Evolutionary conservation across 768 basidiomycete genomes (phyloP), one percentile per base, ranked within the genome.

Genomic region (Pulveroboletus sp.): DNA sequence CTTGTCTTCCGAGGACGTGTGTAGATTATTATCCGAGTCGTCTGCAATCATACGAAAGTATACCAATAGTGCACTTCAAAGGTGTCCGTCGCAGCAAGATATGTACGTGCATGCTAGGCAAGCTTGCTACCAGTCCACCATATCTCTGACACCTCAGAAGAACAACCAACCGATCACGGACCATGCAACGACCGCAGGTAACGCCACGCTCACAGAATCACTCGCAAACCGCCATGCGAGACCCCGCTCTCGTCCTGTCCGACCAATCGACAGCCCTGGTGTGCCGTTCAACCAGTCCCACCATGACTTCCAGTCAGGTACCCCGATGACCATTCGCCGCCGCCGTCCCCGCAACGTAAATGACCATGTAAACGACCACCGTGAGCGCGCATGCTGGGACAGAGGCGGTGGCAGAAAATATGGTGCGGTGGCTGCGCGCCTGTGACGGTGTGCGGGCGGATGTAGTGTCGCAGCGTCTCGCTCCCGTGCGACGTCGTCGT

Each of bases 301-400:
- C 54, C 54, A 34, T 26, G 55, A 19, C 43, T 49, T 61, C 71
- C 69, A 53, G 58, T 53, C 45, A 0, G 82, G 81, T 24, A 74
- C 47, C 6, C 68, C 64, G 13, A 85, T 17, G 16, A 75, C 72
- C 51, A 86, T 59, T n/a, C 79, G 76, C 51, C 82, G 73, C 16
- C 79, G 70, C 24, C 79, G 72, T 1, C 82, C 81, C 23, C 71
- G 62, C 46, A 84, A 71, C 20, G 74, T 71, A 58, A 86, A 85
- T 16, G 76, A 71, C 73, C 76, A 79, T 17, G 76, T 79, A 34
- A 68, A 63, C 63, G 70, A 67, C 38, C 38, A 61, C 59, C 47
- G 53, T 53, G 23, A 24, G n/a, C 56, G 60, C 17, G 50, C 41
- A 22, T 61, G 53, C 39, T 62, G 68, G 19, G 59, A 54, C 9